Base-by-base conservation (phyloP, 805 yeast species). In the Metschnikowia chrysomelidarum region DNA sequence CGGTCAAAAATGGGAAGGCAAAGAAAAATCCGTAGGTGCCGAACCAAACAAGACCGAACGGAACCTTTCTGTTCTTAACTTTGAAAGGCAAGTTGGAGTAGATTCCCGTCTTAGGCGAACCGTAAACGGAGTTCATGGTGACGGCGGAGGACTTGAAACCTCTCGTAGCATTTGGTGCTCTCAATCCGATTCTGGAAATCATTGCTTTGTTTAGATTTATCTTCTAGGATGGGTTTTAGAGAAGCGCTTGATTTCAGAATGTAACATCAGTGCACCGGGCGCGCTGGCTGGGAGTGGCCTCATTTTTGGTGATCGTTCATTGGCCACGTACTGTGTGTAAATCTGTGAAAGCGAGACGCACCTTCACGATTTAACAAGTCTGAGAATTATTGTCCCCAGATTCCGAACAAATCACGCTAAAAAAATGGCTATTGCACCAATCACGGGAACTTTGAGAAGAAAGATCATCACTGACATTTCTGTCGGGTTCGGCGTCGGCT, bases 61-160 rank as follows among this genome's bases (percentile, higher is more conserved):
- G 98, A 49, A 91, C 75, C 71, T 80, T 84, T 76, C 95, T 88
- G 78, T 81, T 74, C 76, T 87, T 88, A 46, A 91, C 95, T 75
- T 79, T 79, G 80, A 91, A 93, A 49, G 98, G 98, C 47, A 91
- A 59, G 78, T 93, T 91, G 56, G 83, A 72, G 81, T 93, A 93
- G 30, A 82, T 80, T 57, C 97, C 97, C 36, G 47, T 47, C 49
- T 61, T 56, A 32, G 72, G 71, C 28, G 64, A 36, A 28, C 72
- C 72, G 49, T 50, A 64, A 30, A 62, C 47, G 33, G 55, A 56
- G 51, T 53, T 57, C 57, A 59, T 46, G 31, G 49, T 44, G 45
- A 59, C 62, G 51, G 69, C 59, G 39, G 82, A 56, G 30, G 62
- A 49, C 47, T 82, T 65, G 50, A 87, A 66, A 47, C 51, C 47